Conservation (phyloP, 495 filamentous ascomycete species). For the Annulohypoxylon bovei region DNA sequence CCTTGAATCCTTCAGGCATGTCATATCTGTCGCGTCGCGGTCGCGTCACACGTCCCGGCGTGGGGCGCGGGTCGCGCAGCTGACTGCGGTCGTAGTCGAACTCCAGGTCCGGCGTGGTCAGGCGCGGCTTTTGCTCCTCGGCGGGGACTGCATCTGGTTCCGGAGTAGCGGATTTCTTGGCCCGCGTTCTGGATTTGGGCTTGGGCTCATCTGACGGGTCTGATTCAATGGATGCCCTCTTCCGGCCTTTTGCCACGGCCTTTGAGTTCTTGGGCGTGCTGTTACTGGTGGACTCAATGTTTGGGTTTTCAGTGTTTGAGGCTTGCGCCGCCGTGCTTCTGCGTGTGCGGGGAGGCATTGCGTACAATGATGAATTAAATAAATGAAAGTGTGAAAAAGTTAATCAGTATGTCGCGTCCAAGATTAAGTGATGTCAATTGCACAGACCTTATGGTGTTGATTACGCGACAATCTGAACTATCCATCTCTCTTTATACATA, state of each 20-base stretch:
- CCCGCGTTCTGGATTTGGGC: not conserved
- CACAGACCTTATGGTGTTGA: too few relatives aligned
- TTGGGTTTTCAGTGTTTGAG: not conserved
- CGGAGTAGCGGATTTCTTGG: not conserved
- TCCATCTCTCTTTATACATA: too few relatives aligned
- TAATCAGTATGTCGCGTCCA: too few relatives aligned
- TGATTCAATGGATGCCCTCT: constrained; percentile 28
- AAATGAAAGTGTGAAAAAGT: not conserved
- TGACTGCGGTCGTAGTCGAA: constrained; percentile 38
- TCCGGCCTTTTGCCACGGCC: not conserved
- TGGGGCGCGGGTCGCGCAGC: constrained; percentile 36
- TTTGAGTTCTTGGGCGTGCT: not conserved
- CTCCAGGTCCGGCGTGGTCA: constrained; percentile 40
- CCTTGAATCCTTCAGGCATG: constrained; percentile 20
- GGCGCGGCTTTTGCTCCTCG: constrained; percentile 21
- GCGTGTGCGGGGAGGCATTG: not conserved
- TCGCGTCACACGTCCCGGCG: constrained; percentile 32
- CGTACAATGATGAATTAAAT: not conserved
- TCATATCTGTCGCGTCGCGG: constrained; percentile 8
- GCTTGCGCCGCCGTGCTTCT: not conserved
- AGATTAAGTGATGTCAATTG: too few relatives aligned
- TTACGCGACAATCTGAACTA: too few relatives aligned
- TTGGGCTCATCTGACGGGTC: not conserved
- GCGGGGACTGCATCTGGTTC: not conserved
- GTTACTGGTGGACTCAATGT: not conserved